These are phyloP conservation scores for Tremellales sp. DNA, from an alignment of 1,284 basidiomycete species.

Conservation along the genomic window DNA sequence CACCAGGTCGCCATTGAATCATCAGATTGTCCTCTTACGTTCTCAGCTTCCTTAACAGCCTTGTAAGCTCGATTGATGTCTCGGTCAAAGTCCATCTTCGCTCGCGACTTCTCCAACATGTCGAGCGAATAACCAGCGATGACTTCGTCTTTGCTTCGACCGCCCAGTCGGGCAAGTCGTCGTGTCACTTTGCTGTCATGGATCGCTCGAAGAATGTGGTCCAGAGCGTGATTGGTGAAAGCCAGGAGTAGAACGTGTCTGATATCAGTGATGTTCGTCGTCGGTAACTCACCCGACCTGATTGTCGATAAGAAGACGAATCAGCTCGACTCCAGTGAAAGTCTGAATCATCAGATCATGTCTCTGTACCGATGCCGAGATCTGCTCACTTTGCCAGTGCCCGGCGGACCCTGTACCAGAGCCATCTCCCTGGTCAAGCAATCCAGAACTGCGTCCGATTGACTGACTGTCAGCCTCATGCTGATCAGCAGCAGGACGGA, in stretches of 20 bases:
- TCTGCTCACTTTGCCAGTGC: slow-evolving; percentile 62
- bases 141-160: slow-evolving; percentile 58
- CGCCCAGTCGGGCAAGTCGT: slow-evolving; percentile 62
- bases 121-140: slow-evolving; percentile 60
- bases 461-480: slow-evolving; percentile 49
- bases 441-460: slow-evolving; percentile 63
- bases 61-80: not conserved
- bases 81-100: not conserved
- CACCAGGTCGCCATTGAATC: not conserved
- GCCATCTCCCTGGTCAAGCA: slow-evolving; percentile 58
- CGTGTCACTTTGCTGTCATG: slow-evolving; percentile 60
- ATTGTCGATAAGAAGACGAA: slow-evolving; percentile 60
- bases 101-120: slow-evolving; percentile 32
- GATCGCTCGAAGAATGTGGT: slow-evolving; percentile 62
- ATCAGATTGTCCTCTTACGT: not conserved
- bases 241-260: slow-evolving; percentile 63
- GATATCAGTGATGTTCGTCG: not conserved
- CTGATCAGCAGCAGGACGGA: slow-evolving; percentile 38
- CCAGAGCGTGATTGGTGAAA: slow-evolving; percentile 70
- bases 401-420: slow-evolving; percentile 70
- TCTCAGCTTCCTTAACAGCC: not conserved
- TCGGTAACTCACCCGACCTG: slow-evolving; percentile 33
- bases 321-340: slow-evolving; percentile 62
- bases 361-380: no score
- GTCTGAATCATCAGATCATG: slow-evolving; percentile 48